phyloP scores from a whole-genome alignment of 345 rosid genomes.

The Populus simonii region DNA sequence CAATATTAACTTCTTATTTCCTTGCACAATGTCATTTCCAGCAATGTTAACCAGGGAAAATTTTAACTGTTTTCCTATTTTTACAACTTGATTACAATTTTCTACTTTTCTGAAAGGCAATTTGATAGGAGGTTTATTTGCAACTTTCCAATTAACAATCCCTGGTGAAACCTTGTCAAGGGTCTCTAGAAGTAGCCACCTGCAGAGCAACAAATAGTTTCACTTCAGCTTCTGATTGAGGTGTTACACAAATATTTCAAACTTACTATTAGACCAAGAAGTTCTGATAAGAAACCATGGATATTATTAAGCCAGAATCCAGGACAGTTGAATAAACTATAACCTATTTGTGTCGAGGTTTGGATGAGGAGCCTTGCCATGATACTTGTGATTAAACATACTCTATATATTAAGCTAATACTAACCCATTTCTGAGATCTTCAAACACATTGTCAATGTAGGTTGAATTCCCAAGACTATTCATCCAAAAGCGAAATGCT shows the following conservation, averaged over 20 bases:
- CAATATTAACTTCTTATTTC: conserved; percentile 84
- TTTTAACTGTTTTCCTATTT: conserved; percentile 89
- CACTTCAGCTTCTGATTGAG: conserved; percentile 8
- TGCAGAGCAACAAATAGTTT: conserved; percentile 29
- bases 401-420: conserved; percentile 1
- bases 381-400: not conserved
- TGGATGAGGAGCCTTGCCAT: not conserved
- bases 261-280: not conserved
- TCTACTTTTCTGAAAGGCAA: conserved; percentile 97
- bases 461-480: conserved; percentile 75
- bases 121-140: conserved; percentile 94
- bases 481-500: conserved; percentile 95
- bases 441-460: conserved; percentile 87
- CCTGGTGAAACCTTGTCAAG: conserved; percentile 94
- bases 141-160: conserved; percentile 86
- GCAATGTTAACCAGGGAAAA: conserved; percentile 95
- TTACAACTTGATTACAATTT: conserved; percentile 92
- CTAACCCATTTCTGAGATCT: conserved; percentile 96
- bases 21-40: conserved; percentile 92
- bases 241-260: not conserved
- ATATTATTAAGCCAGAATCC: too few relatives aligned
- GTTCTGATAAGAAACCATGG: not conserved
- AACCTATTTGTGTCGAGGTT: not conserved
- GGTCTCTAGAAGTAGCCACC: conserved; percentile 92
- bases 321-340: too few relatives aligned